Conservation (phyloP, 805 yeast species). For the Candida michaelii region DNA sequence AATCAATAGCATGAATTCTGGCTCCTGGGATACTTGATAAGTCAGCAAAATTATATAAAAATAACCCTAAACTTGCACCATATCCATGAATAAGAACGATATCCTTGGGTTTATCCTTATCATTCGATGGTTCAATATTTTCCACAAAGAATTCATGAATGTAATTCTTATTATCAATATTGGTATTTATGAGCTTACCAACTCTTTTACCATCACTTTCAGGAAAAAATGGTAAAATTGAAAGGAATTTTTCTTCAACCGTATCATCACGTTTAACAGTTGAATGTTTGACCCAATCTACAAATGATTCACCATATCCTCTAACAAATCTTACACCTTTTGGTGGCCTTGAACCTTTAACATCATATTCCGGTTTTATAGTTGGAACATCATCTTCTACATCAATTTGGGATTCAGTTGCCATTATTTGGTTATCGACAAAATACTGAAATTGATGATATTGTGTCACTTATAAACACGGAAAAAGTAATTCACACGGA, state of each 20-base stretch:
- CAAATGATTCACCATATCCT: constrained; percentile 17
- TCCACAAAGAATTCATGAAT: constrained; percentile 77
- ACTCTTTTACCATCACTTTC: constrained; percentile 47
- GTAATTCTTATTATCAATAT: constrained; percentile 52
- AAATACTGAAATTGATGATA: not conserved
- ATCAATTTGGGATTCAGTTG: constrained; percentile 3
- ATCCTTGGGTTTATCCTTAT: constrained; percentile 30
- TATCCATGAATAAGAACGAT: constrained; percentile 87
- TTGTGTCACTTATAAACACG: not conserved
- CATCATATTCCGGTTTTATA: constrained; percentile 7
- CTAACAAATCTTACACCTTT: constrained; percentile 1
- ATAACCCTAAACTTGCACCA: constrained; percentile 88
- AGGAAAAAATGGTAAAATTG: constrained; percentile 60
- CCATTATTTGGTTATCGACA: not conserved
- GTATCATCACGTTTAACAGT: constrained; percentile 23
- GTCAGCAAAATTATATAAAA: constrained; percentile 62
- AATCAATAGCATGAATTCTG: constrained; percentile 65
- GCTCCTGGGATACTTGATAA: constrained; percentile 51
- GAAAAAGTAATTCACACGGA: not conserved
- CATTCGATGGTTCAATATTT: constrained; percentile 32
- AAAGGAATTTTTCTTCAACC: constrained; percentile 46
- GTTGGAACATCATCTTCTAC: constrained; percentile 6
- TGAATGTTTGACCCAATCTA: constrained; percentile 33
- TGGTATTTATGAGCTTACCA: constrained; percentile 52
- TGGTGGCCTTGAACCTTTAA: not conserved